Evolutionary conservation across 768 basidiomycete species (phyloP), one percentile per base, ranked within the genome.

Genomic region (Sistotremastrum suecicum): DNA sequence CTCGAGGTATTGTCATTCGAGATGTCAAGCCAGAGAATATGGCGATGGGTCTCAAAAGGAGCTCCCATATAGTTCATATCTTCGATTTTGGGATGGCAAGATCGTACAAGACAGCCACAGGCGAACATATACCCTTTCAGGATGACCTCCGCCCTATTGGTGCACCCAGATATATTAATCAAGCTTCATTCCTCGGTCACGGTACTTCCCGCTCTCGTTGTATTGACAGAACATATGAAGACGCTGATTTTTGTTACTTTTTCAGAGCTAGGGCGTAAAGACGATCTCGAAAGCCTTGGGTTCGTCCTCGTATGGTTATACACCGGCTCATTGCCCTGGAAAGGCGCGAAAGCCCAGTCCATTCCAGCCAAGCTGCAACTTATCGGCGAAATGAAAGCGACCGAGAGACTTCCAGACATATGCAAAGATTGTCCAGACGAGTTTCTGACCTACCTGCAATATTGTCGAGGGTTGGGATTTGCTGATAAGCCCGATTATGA

Each of bases 1-100:
- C 85, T 1, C 83, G 88, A 57, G 86, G 88, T 57, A 83, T 95
- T 54, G 79, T 95, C 38, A 94, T 97, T 61, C 85, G 94, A 53
- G 94, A 98, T 60, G 84, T 99, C 63, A 99, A 98, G 62, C 94
- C 94, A 36, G 94, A 94, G 56, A 98, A 99, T 66, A 98, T 99
- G 60, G 82, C 98, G 50, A 97, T 98, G 88, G 87, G 89, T 51
- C 74, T 78, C 40, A 77, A 78, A 50, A 80, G 76, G 51, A 67
- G 74, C 30, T 57, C 72, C 0, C 71, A 73, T 54, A 64, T 80
- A 55, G 92, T 99, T 60, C 94, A 98, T 61, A 85, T 99, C 53
- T 86, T 87, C 54, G 84, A 87, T 65, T 87, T 87, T 63, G 84
- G 84, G 9, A 79, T 87, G 41, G 83, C 84, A 0, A 84, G 83